A percentile compares a stretch with the other conserved stretches of the same genome.
These are phyloP conservation scores for Crucibulum laeve DNA, from an alignment of 768 basidiomycete genomes.

Conservation along the genomic window DNA sequence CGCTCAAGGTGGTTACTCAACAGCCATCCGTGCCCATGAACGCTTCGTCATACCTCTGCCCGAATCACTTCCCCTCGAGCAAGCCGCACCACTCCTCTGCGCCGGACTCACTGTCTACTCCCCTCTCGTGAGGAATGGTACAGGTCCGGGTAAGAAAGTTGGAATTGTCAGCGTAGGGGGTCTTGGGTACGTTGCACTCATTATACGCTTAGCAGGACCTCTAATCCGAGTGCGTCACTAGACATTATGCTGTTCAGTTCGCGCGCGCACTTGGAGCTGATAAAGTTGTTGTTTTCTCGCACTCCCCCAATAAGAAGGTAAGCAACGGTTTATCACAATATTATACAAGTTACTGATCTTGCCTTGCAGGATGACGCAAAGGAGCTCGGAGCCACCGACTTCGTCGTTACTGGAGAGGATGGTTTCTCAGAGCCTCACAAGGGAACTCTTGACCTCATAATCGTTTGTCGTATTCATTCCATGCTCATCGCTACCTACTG, in stretches of 20 bases:
- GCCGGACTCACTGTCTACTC: conserved; percentile 63
- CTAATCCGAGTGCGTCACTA: conserved; percentile 2
- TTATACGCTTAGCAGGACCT: background rate
- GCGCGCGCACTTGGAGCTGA: conserved; percentile 50
- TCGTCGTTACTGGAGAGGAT: conserved; percentile 42
- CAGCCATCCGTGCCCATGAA: conserved; percentile 40
- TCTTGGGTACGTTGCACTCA: conserved; percentile 30
- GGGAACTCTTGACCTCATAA: conserved; percentile 47
- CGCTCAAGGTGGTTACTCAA: conserved; percentile 45
- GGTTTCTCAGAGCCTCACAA: conserved; percentile 30
- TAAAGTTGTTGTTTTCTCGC: conserved; percentile 52
- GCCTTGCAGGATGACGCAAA: conserved; percentile 42
- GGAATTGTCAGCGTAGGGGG: conserved; percentile 67
- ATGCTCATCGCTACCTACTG: background rate
- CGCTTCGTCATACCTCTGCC: conserved; percentile 61
- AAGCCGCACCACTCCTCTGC: conserved; percentile 63
- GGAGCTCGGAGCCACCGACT: conserved; percentile 52
- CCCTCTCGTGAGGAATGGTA: conserved; percentile 49
- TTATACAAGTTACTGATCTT: background rate
- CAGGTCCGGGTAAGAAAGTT: conserved; percentile 54
- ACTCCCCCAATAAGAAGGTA: conserved; percentile 42
- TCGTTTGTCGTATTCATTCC: conserved; percentile 20
- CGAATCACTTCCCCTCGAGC: conserved; percentile 40
- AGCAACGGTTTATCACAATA: background rate
- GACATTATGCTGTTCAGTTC: conserved; percentile 30